Conservation (phyloP, 768 basidiomycete genomes). For the Rhodotorula graminis region DNA sequence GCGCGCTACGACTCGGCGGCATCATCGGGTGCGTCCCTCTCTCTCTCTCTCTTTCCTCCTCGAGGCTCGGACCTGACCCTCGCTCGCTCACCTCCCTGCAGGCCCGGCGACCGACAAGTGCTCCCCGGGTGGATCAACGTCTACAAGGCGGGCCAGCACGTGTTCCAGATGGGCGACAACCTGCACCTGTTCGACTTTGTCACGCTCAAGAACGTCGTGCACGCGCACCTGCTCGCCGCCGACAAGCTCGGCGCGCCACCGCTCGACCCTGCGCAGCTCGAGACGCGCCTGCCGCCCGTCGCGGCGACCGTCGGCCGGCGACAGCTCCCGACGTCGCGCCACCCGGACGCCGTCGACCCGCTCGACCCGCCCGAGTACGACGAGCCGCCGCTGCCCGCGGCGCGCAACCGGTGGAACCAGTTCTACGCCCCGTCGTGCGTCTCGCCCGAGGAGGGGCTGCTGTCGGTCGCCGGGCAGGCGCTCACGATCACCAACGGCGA, state of each 20-base stretch:
- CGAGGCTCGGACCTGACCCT: neutral
- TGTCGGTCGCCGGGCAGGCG: conserved; percentile 77
- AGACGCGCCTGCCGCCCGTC: conserved; percentile 46
- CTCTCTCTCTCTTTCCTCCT: no score
- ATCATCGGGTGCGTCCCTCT: conserved; percentile 74
- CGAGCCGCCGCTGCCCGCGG: conserved; percentile 15
- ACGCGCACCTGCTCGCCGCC: conserved; percentile 87
- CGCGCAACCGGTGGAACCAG: conserved; percentile 30
- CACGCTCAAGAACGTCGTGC: conserved; percentile 88
- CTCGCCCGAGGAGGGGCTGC: neutral
- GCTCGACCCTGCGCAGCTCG: conserved; percentile 47
- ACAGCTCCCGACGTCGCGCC: conserved; percentile 2
- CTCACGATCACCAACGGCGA: conserved; percentile 98
- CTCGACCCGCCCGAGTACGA: neutral
- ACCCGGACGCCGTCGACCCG: neutral
- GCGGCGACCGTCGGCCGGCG: conserved; percentile 4
- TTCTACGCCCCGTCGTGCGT: neutral
- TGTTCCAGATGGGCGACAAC: conserved; percentile 90
- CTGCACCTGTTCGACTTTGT: conserved; percentile 92
- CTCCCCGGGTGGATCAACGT: conserved; percentile 71
- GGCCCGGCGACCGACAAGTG: conserved; percentile 85
- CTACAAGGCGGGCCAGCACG: conserved; percentile 71
- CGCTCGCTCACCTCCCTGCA: conserved; percentile 44
- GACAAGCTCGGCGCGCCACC: conserved; percentile 59
- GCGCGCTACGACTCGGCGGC: conserved; percentile 81